phyloP scores from a whole-genome alignment of 139 green algal species.

The Chlorella sp. region DNA sequence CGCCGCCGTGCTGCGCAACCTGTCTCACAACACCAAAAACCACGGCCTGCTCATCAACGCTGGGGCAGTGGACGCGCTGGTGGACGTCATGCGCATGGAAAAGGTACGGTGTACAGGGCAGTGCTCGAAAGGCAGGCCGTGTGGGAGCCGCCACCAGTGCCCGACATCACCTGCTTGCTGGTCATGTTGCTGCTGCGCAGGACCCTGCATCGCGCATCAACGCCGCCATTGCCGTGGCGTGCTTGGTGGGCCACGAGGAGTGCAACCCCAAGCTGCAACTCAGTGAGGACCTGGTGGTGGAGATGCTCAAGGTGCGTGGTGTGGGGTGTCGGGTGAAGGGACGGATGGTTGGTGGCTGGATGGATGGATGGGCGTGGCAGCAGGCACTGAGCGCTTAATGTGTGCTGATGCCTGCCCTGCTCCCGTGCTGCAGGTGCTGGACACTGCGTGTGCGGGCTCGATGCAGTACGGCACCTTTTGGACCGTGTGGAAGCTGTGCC shows the following conservation, averaged over 20 bases:
- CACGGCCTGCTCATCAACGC: constrained; percentile 27
- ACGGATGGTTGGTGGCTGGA: too few species aligned
- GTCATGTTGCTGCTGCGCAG: too few species aligned
- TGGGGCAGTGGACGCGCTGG: constrained; percentile 33
- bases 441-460: constrained; percentile 11
- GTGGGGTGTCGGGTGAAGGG: too few species aligned
- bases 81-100: constrained; percentile 31
- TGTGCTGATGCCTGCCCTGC: too few species aligned
- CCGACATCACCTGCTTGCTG: too few species aligned
- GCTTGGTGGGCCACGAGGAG: constrained; percentile 45
- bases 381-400: too few species aligned
- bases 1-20: constrained; percentile 37
- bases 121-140: too few species aligned
- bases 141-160: too few species aligned
- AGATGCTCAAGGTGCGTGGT: constrained; percentile 31
- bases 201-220: constrained; percentile 42
- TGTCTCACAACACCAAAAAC: constrained; percentile 32
- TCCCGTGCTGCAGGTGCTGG: constrained; percentile 42
- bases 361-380: too few species aligned
- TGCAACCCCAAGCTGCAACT: constrained; percentile 27
- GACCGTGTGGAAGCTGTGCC: constrained; percentile 48
- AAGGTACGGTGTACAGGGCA: too few species aligned
- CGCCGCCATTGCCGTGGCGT: constrained; percentile 35
- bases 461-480: constrained; percentile 36
- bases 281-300: constrained; percentile 27